A percentile compares a stretch with the other conserved stretches of the same genome.
phyloP scores from a whole-genome alignment of 495 filamentous ascomycete species.

The Annulohypoxylon nitens region DNA sequence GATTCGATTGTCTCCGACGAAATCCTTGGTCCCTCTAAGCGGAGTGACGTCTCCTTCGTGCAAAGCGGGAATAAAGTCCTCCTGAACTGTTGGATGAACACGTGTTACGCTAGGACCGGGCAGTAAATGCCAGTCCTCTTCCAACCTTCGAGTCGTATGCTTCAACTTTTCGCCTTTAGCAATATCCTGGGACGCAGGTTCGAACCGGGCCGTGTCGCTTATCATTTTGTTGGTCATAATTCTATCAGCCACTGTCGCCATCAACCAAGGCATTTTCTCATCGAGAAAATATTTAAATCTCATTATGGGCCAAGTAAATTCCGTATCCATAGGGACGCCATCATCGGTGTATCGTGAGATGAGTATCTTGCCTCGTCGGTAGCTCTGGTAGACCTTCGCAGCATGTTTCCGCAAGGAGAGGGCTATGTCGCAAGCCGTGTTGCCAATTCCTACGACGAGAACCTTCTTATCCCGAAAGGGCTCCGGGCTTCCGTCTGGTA shows the following conservation, averaged over 20 bases:
- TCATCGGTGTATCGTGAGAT: conserved; percentile 29
- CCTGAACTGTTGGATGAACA: conserved; percentile 33
- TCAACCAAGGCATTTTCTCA: conserved; percentile 34
- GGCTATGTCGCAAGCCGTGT: conserved; percentile 35
- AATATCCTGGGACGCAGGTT: conserved; percentile 6
- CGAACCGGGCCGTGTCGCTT: conserved; percentile 31
- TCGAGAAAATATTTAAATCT: conserved; percentile 40
- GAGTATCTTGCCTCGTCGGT: conserved; percentile 36
- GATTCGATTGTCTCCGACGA: conserved; percentile 31
- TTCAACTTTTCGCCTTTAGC: conserved; percentile 19
- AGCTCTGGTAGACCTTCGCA: conserved; percentile 35
- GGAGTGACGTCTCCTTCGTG: conserved; percentile 34
- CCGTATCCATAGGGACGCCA: conserved; percentile 28
- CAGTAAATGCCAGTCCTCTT: conserved; percentile 33
- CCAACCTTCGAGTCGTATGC: conserved; percentile 18
- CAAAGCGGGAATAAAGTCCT: conserved; percentile 42
- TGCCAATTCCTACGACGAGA: conserved; percentile 35
- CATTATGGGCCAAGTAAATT: conserved; percentile 30
- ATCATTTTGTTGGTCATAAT: conserved; percentile 37
- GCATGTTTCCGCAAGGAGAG: conserved; percentile 27
- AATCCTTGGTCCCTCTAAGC: conserved; percentile 38
- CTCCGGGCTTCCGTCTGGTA: conserved; percentile 54
- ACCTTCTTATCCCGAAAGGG: conserved; percentile 36
- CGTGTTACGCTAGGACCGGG: conserved; percentile 34
- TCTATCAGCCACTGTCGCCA: conserved; percentile 23